These are phyloP conservation scores for Stemphylium vesicarium DNA, from an alignment of 2,329 filamentous ascomycete species.

Conservation along the genomic window DNA sequence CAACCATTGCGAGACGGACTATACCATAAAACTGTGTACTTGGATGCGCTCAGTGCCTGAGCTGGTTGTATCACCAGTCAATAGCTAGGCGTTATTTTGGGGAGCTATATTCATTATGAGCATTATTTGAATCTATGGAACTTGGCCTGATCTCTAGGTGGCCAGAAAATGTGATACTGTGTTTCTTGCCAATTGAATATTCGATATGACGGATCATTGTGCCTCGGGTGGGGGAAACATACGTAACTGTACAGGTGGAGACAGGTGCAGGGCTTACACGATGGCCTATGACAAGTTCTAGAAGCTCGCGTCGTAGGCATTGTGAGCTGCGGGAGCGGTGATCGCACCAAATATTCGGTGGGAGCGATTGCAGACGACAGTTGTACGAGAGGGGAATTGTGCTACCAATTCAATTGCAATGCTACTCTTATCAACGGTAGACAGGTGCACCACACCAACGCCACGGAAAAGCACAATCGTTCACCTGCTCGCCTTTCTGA, in stretches of 20 bases:
- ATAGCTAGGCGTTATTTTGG: slow-evolving; percentile 39
- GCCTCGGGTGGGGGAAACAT: slow-evolving; percentile 15
- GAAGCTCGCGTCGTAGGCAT: slow-evolving; percentile 2
- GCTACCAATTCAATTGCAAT: not conserved
- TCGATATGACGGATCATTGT: slow-evolving; percentile 4
- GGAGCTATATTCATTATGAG: slow-evolving; percentile 6
- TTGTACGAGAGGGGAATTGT: not conserved
- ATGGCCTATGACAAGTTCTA: slow-evolving; percentile 23
- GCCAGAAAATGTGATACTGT: slow-evolving; percentile 9
- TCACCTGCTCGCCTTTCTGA: slow-evolving; percentile 8
- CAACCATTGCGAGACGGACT: slow-evolving; percentile 4
- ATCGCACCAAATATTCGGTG: too few species aligned
- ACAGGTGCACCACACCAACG: not conserved
- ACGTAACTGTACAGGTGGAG: slow-evolving; percentile 18
- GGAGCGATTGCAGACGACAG: not conserved
- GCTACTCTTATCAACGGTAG: not conserved
- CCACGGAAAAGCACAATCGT: slow-evolving; percentile 4
- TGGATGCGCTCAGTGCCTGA: slow-evolving; percentile 2
- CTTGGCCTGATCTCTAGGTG: slow-evolving; percentile 9
- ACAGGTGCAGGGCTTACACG: slow-evolving; percentile 21
- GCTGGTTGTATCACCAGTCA: slow-evolving; percentile 36
- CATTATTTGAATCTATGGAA: slow-evolving; percentile 10
- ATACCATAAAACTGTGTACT: not conserved
- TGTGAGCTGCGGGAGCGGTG: not conserved
- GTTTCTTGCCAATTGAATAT: not conserved